phyloP scores from a whole-genome alignment of 768 basidiomycete species.

The Cyclocybe cylindracea region DNA sequence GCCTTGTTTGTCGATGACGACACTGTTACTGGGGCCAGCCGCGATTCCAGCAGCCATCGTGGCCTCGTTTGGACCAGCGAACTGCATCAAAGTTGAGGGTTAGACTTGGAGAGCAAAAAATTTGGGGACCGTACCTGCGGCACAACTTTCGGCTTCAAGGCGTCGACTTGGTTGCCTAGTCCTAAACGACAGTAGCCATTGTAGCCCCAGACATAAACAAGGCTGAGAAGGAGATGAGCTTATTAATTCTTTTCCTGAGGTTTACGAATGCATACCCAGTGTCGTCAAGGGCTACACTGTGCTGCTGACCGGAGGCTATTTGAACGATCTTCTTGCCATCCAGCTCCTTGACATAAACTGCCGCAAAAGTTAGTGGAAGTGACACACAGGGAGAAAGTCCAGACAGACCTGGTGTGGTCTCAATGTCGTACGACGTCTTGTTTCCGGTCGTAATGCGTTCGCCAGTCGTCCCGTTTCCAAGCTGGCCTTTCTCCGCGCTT shows the following conservation, averaged over 20 bases:
- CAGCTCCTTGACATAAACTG: conserved; percentile 77
- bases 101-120: background rate
- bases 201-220: conserved; percentile 86
- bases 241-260: background rate
- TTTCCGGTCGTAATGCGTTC: conserved; percentile 87
- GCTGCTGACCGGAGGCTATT: conserved; percentile 87
- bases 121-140: conserved; percentile 56
- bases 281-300: conserved; percentile 78
- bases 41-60: conserved; percentile 65
- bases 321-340: conserved; percentile 77
- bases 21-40: conserved; percentile 84
- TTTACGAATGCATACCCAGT: conserved; percentile 56
- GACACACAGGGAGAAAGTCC: background rate
- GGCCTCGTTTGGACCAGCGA: conserved; percentile 67
- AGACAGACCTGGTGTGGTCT: conserved; percentile 62
- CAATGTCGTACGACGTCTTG: conserved; percentile 81
- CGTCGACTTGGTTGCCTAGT: conserved; percentile 82
- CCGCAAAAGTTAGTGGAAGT: background rate
- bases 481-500: conserved; percentile 89
- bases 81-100: conserved; percentile 42
- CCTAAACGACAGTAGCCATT: conserved; percentile 93
- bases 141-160: conserved; percentile 77
- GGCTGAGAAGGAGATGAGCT: conserved; percentile 35
- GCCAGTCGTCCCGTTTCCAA: conserved; percentile 93
- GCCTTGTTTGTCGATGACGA: conserved; percentile 80